Base-by-base conservation (phyloP, 768 basidiomycete species). In the Trametes gibbosa region DNA sequence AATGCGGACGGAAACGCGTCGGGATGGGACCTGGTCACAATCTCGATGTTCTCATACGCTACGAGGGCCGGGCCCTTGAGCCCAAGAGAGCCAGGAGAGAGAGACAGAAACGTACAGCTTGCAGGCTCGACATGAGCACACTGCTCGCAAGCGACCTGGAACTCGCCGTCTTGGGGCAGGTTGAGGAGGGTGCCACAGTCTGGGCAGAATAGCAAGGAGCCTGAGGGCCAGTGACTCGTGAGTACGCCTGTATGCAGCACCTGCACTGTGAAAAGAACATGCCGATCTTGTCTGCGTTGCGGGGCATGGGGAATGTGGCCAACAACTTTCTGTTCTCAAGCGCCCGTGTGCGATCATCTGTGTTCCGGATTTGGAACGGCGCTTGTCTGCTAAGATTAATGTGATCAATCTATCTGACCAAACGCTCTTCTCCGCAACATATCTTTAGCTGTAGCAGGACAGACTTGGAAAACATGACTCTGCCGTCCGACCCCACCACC, bases 1-100 rank as follows among this genome's bases (percentile, higher is more conserved):
- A 98, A 73, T 0, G 87, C 82, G 25, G 92, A 95, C 0, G 97
- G 96, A 72, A 98, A 98, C 3, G 97, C 96, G 55, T 95, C 92
- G 0, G 94, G 90, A 63, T 94, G 90, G 8, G 95, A 97, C 24
- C 84, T 86, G 0, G 97, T 98, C 52, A 86, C 85, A 49, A 95
- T 93, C 63, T 90, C 84, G 27, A 87, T 88, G 72, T 93, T 90
- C 66, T 98, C 95, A 71, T 96, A 98, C 3, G 93, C 95, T 97
- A 65, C 21, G 14, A 27, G 19, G 45, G 29, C 27, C 41, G 24
- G 24, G 35, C 24, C 10, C 13, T 24, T 40, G 7, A 49, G 5
- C 53, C 42, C 17, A 6, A 21, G 23, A 19, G 47, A 23, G 13
- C 45, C 34, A 23, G 17, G 50, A 2, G 23, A 17, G 32, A 45